Evolutionary conservation across 2,329 filamentous ascomycete genomes (phyloP), one percentile per base, ranked within the genome.

Genomic region (Aureobasidium sp.): DNA sequence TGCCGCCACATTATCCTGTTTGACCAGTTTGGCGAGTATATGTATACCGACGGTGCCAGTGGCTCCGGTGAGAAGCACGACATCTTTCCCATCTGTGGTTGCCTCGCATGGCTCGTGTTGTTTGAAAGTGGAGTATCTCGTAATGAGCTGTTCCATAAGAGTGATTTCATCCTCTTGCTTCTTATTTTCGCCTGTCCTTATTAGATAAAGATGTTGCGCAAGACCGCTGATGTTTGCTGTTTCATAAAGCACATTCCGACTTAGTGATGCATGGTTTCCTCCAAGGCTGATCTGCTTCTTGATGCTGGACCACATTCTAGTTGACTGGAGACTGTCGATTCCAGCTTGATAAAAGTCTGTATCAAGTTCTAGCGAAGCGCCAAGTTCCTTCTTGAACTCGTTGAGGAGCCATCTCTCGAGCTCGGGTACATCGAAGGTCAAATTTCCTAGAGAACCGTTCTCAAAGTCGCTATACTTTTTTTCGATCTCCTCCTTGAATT

Each of bases 21-120:
- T 63, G 26, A 72, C 57, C 46, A 77, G 66, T 37, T 75, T 71
- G 1, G 71, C 66, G 1, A 84, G 76, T 1, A 87, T 74, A 66
- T 87, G 84, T 0, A 83, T 78, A 1, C 87, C 87, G 0, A 89
- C 76, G 1, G 85, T 86, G 0, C 87, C 87, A 0, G 87, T 89
- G 0, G 82, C 81, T 1, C 87, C 87, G 0, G 86, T 89, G 3
- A 89, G 65, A 36, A 70, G 44, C 1, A 85, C 71, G 36, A 71
- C 68, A 52, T 66, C 50, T 55, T 67, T 56, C 3, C 61, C 63
- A 12, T 65, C 9, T 5, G 43, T 59, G 32, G 63, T 44, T 56
- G 60, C 27, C 37, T 24, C 17, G 32, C 32, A 4, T 5, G 68
- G 66, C 62, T 68, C 47, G 61, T 71, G 71, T 20, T 59, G 37